Base-by-base conservation (phyloP, 352 stramenopile genomes). In the Phytophthora tentaculata region DNA sequence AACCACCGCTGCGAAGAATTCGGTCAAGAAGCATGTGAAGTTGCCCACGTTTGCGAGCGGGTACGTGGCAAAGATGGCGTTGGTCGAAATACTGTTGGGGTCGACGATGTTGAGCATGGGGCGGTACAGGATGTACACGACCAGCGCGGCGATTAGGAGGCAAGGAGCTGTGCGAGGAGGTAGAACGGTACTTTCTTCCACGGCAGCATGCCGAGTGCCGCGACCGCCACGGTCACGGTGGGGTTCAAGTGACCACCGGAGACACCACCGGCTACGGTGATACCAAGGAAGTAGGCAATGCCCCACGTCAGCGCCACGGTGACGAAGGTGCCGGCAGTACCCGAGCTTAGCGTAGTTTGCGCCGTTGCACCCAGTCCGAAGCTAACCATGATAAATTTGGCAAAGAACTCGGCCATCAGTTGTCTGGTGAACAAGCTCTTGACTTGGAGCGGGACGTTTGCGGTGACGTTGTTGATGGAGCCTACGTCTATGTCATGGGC, bases 191-290 rank as follows among this genome's bases (percentile, higher is more conserved):
- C 73, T 53, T 85, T 84, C 61, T 56, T 58, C 77, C 75, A 84
- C 52, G 74, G 64, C 26, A 89, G 57, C 39, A 73, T 56, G n/a
- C 70, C 57, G 67, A 78, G 81, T 16, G 75, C 56, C 1, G 74
- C 79, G 10, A 84, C 70, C 16, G 79, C 77, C 39, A 81, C 53
- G 9, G 74, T 83, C 52, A 89, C 75, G 2, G 81, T 77, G 16
- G 79, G 79, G 66, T 89, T 89, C 28, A 89, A 44, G 67, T 89
- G 79, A n/a, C 72, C 79, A 20, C 79, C 77, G n/a, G 69, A 83
- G n/a, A 85, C 73, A 17, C 79, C 73, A 7, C 76, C 77, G 6
- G 63, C 69, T 9, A 71, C 51, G 28, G 83, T 72, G 51, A 88
- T 80, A n/a, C 70, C 81, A 10, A 90, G 62, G 68, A 90, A 81